phyloP scores from a whole-genome alignment of 495 filamentous ascomycete species.

The Ascobolus immersus region DNA sequence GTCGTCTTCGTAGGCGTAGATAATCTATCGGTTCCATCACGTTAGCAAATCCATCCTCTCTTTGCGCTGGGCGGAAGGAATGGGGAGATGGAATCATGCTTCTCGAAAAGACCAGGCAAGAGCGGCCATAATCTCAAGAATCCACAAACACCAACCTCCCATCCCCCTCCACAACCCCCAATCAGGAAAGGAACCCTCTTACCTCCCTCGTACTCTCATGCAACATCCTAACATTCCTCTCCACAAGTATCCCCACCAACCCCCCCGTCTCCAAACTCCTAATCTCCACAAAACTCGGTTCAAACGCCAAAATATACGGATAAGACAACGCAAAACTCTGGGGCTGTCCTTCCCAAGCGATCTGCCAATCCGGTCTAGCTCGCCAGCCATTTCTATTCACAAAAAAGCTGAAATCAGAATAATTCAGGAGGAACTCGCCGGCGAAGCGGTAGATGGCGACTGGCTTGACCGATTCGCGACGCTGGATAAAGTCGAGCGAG shows the following conservation, averaged over 20 bases:
- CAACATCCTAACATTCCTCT: slow-evolving; percentile 87
- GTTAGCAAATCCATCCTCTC: background rate
- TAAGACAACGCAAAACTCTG: slow-evolving; percentile 76
- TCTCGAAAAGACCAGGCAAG: too few species aligned
- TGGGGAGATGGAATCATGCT: too few species aligned
- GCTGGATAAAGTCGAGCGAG: slow-evolving; percentile 81
- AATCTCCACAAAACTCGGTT: slow-evolving; percentile 96
- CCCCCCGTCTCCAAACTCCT: slow-evolving; percentile 77
- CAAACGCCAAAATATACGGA: slow-evolving; percentile 91
- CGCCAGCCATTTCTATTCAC: slow-evolving; percentile 98
- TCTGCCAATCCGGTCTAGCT: slow-evolving; percentile 81
- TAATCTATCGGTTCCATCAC: slow-evolving; percentile 37
- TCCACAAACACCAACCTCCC: too few species aligned
- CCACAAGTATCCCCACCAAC: slow-evolving; percentile 75
- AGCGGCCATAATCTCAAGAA: too few species aligned
- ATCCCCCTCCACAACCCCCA: too few species aligned
- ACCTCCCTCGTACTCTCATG: slow-evolving; percentile 93
- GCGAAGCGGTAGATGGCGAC: slow-evolving; percentile 93
- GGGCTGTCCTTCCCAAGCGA: slow-evolving; percentile 89
- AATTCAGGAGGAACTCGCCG: slow-evolving; percentile 91
- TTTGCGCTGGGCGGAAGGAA: background rate
- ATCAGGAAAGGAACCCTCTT: slow-evolving; percentile 10
- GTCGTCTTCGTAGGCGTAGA: slow-evolving; percentile 95
- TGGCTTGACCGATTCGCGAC: slow-evolving; percentile 67
- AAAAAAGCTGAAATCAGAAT: slow-evolving; percentile 95